Evolutionary conservation across 2,329 filamentous ascomycete genomes (phyloP), one percentile per base, ranked within the genome.

Genomic region (Botrytis sinoallii): DNA sequence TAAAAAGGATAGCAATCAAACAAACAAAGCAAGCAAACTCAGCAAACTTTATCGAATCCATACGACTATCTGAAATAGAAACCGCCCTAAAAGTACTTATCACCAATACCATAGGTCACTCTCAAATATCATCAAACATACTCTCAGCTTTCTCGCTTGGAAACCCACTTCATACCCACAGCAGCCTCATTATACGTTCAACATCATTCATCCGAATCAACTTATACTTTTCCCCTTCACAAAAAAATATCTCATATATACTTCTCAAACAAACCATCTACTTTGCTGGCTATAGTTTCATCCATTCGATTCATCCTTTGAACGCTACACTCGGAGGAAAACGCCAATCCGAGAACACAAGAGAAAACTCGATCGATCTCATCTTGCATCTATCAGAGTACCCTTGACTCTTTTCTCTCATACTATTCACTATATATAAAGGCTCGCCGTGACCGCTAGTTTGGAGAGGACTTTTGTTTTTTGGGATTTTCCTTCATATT

Each of bases 391-490:
- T 35, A 32, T 61, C 16, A 46, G 20, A 29, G 9, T 44, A 61
- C 67, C 9, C 29, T 70, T 44, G 52, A 61, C n/a, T 8, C n/a
- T 18, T 18, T n/a, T 70, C 48, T 70, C 67, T 70, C 29, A n/a
- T 70, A 70, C 25, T 46, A 46, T 14, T 60, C 67, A 61, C 29
- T 70, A 61, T 70, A 70, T 70, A 61, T 61, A 35, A 61, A 20
- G 55, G 16, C 18, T 46, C 20, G 18, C 42, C 6, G 67, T 70
- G 55, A 70, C 67, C 67, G 55, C 67, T 22, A 61, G 1, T 61
- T 61, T 70, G 67, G 67, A 70, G 48, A 61, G 55, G 52, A 61
- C 29, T 46, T 60, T 46, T 70, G 40, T 60, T 42, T 69, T 69
- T 16, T 44, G 3, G 10, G 18, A 22, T 57, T 29, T 22, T 10